Evolutionary conservation across 768 basidiomycete species (phyloP).

Genomic region (Naganishia friedmannii): DNA sequence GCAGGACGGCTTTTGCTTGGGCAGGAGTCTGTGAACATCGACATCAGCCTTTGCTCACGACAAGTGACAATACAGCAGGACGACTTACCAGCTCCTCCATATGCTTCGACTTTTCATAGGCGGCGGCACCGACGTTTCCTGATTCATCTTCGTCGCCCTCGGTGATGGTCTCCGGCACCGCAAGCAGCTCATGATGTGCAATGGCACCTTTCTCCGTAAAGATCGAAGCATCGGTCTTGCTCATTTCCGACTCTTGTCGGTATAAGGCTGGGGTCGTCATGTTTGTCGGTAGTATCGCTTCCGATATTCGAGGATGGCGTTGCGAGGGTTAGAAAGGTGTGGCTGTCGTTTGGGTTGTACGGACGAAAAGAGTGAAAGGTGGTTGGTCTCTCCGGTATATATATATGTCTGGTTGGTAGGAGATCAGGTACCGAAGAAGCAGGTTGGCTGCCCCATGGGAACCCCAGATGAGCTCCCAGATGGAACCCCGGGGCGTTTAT

Average conservation of each 20-base stretch:
- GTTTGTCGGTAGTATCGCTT: background rate
- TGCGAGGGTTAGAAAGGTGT: no score
- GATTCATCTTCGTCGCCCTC: conserved; percentile 41
- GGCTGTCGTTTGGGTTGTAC: no score
- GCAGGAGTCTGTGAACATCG: conserved; percentile 39
- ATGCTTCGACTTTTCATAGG: conserved; percentile 44
- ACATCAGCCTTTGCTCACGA: background rate
- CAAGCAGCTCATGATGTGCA: conserved; percentile 35
- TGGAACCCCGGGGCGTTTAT: no score
- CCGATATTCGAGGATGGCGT: no score
- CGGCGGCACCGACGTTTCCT: conserved; percentile 43
- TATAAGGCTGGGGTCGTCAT: conserved; percentile 20
- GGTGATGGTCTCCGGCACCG: conserved; percentile 34
- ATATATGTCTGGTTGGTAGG: no score
- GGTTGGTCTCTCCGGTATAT: no score
- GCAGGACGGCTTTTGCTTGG: conserved; percentile 43
- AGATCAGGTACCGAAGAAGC: no score
- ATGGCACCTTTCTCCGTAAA: conserved; percentile 39
- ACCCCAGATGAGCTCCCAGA: no score
- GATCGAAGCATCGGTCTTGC: conserved; percentile 35
- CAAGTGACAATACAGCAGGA: background rate
- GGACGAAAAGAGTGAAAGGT: no score
- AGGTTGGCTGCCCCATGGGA: no score
- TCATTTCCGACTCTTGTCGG: conserved; percentile 33
- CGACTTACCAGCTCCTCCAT: conserved; percentile 45